Percentiles rank a stretch among this genome's conserved stretches.
These are phyloP conservation scores for Dioscorea dumetorum DNA, from an alignment of 106 monocot genomes.

Conservation along the genomic window DNA sequence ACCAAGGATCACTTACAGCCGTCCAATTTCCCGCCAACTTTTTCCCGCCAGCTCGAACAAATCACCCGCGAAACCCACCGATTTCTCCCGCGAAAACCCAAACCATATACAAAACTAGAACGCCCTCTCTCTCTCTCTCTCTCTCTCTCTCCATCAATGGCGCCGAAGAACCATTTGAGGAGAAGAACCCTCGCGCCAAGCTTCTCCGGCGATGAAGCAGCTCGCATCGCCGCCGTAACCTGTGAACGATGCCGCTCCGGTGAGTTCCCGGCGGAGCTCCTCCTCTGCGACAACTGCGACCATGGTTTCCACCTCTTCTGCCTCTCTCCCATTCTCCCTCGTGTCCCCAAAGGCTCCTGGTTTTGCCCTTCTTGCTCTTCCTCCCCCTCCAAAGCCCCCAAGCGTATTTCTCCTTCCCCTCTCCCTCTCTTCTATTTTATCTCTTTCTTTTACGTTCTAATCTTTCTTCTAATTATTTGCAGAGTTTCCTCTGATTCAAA, in stretches of 20 bases:
- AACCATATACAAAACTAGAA: background rate
- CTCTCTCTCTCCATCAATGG: conserved; percentile 19
- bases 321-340: conserved; percentile 77
- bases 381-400: conserved; percentile 27
- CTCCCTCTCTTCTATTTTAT: background rate
- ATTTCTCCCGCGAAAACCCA: background rate
- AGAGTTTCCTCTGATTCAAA: conserved; percentile 89
- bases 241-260: conserved; percentile 72
- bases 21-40: background rate
- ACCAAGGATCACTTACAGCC: too few species aligned
- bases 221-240: conserved; percentile 15
- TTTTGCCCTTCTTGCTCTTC: conserved; percentile 73
- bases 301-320: conserved; percentile 85
- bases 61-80: background rate
- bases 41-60: background rate
- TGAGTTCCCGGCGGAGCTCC: conserved; percentile 47
- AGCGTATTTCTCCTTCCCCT: conserved; percentile 15
- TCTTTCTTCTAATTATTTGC: conserved; percentile 10
- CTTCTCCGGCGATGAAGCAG: background rate
- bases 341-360: conserved; percentile 72
- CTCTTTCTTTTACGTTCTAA: background rate
- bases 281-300: conserved; percentile 91
- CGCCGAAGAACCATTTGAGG: conserved; percentile 37
- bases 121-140: background rate
- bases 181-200: conserved; percentile 49